A percentile compares a stretch with the other conserved stretches of the same genome.
These are phyloP conservation scores for Rhizophagus clarus DNA, from an alignment of 192 early-diverging fungal species.

Conservation along the genomic window DNA sequence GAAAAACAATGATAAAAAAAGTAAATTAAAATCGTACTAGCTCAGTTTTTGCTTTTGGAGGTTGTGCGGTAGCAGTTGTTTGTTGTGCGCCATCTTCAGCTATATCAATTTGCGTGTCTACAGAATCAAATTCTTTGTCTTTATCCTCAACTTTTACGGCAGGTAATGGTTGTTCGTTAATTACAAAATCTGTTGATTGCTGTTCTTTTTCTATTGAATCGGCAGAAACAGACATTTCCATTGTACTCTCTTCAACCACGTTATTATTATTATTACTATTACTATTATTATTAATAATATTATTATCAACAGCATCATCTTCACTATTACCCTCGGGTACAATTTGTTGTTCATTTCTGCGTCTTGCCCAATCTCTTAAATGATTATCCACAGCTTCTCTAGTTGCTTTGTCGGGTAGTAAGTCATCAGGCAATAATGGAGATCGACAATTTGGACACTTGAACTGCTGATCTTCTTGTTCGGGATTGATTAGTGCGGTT, in stretches of 20 bases:
- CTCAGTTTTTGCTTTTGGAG: not conserved
- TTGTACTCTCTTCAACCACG: not conserved
- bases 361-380: constrained; percentile 48
- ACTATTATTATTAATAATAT: not conserved
- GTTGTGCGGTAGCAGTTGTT: not conserved
- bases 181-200: not conserved
- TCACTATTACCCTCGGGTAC: constrained; percentile 18
- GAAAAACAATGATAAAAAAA: not conserved
- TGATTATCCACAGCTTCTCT: constrained; percentile 57
- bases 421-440: constrained; percentile 56
- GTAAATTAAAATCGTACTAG: not conserved
- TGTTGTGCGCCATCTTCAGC: not conserved
- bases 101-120: not conserved
- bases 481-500: constrained; percentile 39
- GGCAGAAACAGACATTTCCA: not conserved
- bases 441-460: constrained; percentile 60
- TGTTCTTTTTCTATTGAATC: constrained; percentile 16
- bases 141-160: no score
- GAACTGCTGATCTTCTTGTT: constrained; percentile 51
- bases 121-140: no score
- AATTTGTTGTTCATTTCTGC: constrained; percentile 24
- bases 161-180: not conserved
- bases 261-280: not conserved
- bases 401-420: constrained; percentile 51
- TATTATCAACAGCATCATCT: not conserved